Base-by-base conservation (phyloP, 768 basidiomycete genomes). In the Lactifluus piperatus region DNA sequence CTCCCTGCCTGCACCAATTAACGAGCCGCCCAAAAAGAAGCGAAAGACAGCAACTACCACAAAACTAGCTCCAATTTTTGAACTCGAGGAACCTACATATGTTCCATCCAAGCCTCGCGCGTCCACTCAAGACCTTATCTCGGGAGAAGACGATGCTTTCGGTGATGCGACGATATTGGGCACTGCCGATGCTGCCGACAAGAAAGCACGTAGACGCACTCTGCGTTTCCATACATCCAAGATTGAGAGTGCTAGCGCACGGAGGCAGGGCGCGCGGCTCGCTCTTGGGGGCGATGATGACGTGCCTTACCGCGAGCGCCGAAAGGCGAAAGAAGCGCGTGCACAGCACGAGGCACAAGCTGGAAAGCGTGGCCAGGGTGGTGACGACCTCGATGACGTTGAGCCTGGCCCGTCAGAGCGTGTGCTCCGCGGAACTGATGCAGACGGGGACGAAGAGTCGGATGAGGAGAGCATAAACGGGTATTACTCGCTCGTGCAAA, bases 151-250 rank as follows among this genome's bases (percentile, higher is more conserved):
- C 6, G 71, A 86, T 65, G 77, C 81, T 2, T 91, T 81, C 64
- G 91, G 94, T 53, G 97, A 98, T 68, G 77, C 82, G 4, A 81
- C 80, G 1, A 70, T 79, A 16, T 78, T 98, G 18, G 78, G 81
- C 57, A 73, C 79, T 34, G 81, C 82, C 10, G 95, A 97, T 64
- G 80, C 85, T 22, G 79, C 78, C 5, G 95, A 97, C 75, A 97
- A 97, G 70, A 80, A 76, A 20, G 84, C 88, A 4, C 83, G 87
- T 56, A 86, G 83, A 65, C 88, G 87, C 64, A 82, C 89, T 7
- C 79, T 98, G 32, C 85, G 88, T 36, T 99, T 98, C 83, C 91
- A 98, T 72, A 93, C 92, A 5, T 81, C 90, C 54, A 89, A 87
- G 69, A 94, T 99, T 66, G 91, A 91, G 68, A 84, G 85, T 57